phyloP scores from a whole-genome alignment of 1,139 yeast genomes.

The Candida labiduridarum region DNA sequence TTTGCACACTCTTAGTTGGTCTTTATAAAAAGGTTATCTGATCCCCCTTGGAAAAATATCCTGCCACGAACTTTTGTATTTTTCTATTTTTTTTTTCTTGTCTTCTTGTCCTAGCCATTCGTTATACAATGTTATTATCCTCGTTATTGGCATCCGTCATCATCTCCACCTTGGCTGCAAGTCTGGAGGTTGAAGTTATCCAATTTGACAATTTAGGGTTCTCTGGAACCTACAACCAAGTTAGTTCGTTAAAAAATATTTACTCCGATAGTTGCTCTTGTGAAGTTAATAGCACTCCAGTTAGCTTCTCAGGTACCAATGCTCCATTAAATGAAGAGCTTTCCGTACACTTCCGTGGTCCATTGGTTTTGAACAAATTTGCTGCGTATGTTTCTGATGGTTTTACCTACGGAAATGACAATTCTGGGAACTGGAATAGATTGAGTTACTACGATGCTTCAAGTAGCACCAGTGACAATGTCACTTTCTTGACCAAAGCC shows the following conservation, averaged over 20 bases:
- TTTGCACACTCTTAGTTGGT: neutral
- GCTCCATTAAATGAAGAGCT: conserved; percentile 88
- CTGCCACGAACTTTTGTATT: neutral
- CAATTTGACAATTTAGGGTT: conserved; percentile 71
- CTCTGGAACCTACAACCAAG: conserved; percentile 75
- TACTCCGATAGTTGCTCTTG: conserved; percentile 61
- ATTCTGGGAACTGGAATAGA: conserved; percentile 67
- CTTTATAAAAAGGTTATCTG: neutral
- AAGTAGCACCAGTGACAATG: conserved; percentile 51
- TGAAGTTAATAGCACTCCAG: conserved; percentile 53
- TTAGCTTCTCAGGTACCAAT: conserved; percentile 68
- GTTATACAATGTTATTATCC: conserved; percentile 3
- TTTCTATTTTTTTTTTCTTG: neutral
- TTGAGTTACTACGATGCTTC: conserved; percentile 65
- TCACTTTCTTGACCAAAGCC: conserved; percentile 78
- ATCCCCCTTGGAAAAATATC: neutral
- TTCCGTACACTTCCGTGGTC: conserved; percentile 94
- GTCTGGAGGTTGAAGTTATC: conserved; percentile 28
- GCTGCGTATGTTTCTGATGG: conserved; percentile 53
- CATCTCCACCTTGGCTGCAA: conserved; percentile 3
- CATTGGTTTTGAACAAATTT: conserved; percentile 74
- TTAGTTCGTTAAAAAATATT: conserved; percentile 55
- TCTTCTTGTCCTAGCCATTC: neutral
- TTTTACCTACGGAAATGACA: conserved; percentile 37
- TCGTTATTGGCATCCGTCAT: conserved; percentile 1